Base-by-base conservation (phyloP, 2,329 filamentous ascomycete genomes). In the Colletotrichum gloeosporioides region DNA sequence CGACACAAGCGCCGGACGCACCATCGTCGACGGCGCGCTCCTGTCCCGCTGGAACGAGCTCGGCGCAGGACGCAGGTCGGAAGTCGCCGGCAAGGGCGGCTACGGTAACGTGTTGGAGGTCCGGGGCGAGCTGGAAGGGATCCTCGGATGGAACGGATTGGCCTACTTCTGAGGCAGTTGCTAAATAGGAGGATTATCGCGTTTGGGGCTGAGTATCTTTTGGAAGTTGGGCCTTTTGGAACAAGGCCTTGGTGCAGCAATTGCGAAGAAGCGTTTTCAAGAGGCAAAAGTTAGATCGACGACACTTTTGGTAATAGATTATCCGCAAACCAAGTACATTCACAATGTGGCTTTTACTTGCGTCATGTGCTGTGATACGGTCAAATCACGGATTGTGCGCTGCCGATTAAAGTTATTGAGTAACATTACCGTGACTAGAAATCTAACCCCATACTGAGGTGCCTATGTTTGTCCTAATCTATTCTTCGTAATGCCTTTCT, bases 11-110 rank as follows among this genome's bases (percentile, higher is more conserved):
- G 90, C 89, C 1, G 91, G 91, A 2, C 88, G 94, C 22, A 92
- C 91, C 3, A 90, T 98, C 68, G 90, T 98, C 6, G 96, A 98
- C 82, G 96, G 95, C 0, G 90, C 89, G n/a, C 81, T 98, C 55
- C 83, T 98, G 77, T 89, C 90, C 75, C 86, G 95, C 73, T 97
- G 95, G 92, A 89, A 91, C 55, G 95, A 97, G 85, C 84, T 98
- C 78, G 91, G 94, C 8, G 93, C 92, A 59, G 92, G 93, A 66
- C 91, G 93, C 78, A 88, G 93, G 79, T 89, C 88, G 8, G 96
- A 98, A 85, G 92, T 96, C 62, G 90, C 95, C 2, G 91, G 92
- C 1, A 91, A 95, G 78, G 93, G 95, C 4, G 96, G 95, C 1
- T 92, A 90, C 13, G 84, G 86, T 8, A 90, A 91, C 77, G 89